These are phyloP conservation scores for Tricladium varicosporioides DNA, from an alignment of 2,329 filamentous ascomycete genomes.

Conservation along the genomic window DNA sequence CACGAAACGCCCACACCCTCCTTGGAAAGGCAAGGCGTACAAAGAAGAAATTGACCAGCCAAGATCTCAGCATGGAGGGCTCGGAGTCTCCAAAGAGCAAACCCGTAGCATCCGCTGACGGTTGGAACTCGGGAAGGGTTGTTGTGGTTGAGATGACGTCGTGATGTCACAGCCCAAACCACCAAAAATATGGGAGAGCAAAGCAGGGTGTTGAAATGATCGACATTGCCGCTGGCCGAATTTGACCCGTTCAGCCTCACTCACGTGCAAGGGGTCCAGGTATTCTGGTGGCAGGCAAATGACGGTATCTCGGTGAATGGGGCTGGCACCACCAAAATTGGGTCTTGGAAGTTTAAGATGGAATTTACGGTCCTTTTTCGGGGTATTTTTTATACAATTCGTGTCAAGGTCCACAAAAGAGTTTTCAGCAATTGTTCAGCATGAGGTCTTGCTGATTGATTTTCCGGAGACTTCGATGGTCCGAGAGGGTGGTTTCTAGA, in stretches of 20 bases:
- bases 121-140: neutral
- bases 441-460: neutral
- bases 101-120: neutral
- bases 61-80: constrained; percentile 10
- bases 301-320: neutral
- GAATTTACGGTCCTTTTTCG: constrained; percentile 9
- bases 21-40: too few species aligned
- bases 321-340: neutral
- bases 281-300: neutral
- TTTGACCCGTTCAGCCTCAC: constrained; percentile 3
- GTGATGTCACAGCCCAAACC: neutral
- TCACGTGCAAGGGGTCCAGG: neutral
- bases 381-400: constrained; percentile 8
- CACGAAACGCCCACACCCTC: too few species aligned
- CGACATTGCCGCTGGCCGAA: neutral
- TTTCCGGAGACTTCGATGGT: neutral
- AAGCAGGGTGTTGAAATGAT: neutral
- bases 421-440: neutral
- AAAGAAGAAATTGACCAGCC: neutral
- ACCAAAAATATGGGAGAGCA: too few species aligned
- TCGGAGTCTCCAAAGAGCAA: constrained; percentile 12
- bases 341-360: neutral
- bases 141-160: neutral
- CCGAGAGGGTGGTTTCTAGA: neutral
- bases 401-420: neutral